phyloP scores from a whole-genome alignment of 2,329 filamentous ascomycete genomes.

The Neurospora crassa region DNA sequence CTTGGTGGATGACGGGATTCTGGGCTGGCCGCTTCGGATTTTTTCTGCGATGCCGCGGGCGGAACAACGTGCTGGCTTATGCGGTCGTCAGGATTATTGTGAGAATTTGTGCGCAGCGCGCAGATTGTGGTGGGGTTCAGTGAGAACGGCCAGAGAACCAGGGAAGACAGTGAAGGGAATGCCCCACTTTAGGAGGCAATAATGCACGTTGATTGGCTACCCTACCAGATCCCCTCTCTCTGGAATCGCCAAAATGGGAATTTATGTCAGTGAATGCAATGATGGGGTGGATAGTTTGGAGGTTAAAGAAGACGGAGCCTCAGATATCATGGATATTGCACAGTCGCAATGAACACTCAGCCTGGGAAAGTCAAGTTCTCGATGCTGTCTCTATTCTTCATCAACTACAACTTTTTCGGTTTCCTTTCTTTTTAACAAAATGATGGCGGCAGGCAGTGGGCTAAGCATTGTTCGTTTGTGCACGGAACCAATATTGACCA shows the following conservation, averaged over 20 bases:
- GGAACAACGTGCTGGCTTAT: slow-evolving; percentile 8
- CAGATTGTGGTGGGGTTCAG: slow-evolving; percentile 20
- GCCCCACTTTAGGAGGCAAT: slow-evolving; percentile 11
- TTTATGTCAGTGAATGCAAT: not conserved
- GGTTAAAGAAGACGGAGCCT: not conserved
- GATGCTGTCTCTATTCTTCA: not conserved
- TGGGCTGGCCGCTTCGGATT: slow-evolving; percentile 9
- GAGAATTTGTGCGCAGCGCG: slow-evolving; percentile 20
- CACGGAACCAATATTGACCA: not conserved
- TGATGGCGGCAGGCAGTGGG: not conserved
- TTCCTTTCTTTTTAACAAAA: not conserved
- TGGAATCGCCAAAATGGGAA: not conserved
- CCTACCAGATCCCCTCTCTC: not conserved
- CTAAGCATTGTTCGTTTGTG: not conserved
- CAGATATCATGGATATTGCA: not conserved
- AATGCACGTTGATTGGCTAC: not conserved
- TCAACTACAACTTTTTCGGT: not conserved
- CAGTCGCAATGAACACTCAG: not conserved
- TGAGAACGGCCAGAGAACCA: slow-evolving; percentile 6
- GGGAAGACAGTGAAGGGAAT: slow-evolving; percentile 7
- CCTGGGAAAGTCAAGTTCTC: not conserved
- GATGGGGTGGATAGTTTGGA: not conserved
- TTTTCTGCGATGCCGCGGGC: slow-evolving; percentile 12
- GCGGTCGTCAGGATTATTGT: slow-evolving; percentile 16
- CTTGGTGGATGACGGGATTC: slow-evolving; percentile 6